Conservation (phyloP, 768 basidiomycete genomes). For the Lactarius vividus region DNA sequence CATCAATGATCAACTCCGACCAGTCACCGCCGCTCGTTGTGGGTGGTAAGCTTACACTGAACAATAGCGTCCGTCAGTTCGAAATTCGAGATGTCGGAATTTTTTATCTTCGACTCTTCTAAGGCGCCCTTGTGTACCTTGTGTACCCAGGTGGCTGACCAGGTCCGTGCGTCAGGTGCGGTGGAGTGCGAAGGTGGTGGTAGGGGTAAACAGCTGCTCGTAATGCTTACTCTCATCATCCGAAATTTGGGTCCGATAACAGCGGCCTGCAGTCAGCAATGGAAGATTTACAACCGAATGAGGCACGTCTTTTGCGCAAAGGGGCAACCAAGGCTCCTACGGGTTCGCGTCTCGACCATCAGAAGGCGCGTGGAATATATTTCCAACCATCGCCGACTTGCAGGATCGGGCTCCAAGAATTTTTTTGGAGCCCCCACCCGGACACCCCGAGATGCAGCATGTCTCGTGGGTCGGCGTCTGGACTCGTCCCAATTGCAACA, state of each 20-base stretch:
- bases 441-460: background rate
- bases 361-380: constrained; percentile 18
- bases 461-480: background rate
- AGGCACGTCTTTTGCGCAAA: constrained; percentile 38
- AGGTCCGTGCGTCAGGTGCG: background rate
- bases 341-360: constrained; percentile 28
- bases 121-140: background rate
- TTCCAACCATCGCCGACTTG: constrained; percentile 18
- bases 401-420: background rate
- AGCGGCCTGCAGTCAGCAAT: constrained; percentile 15
- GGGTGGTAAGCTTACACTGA: background rate
- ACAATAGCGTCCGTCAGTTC: background rate
- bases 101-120: background rate
- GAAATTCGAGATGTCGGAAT: constrained; percentile 1
- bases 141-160: background rate
- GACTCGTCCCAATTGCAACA: background rate
- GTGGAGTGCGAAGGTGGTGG: background rate
- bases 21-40: background rate
- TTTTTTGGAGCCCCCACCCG: background rate
- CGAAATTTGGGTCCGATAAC: constrained; percentile 12
- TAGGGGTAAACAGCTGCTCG: background rate
- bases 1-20: background rate
- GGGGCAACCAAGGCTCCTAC: constrained; percentile 33
- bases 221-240: constrained; percentile 13
- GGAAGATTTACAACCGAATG: constrained; percentile 44